Percentiles rank a stretch among this genome's conserved stretches.
Conservation (phyloP, 78 protist genomes). For the Polysphondylium violaceum region DNA sequence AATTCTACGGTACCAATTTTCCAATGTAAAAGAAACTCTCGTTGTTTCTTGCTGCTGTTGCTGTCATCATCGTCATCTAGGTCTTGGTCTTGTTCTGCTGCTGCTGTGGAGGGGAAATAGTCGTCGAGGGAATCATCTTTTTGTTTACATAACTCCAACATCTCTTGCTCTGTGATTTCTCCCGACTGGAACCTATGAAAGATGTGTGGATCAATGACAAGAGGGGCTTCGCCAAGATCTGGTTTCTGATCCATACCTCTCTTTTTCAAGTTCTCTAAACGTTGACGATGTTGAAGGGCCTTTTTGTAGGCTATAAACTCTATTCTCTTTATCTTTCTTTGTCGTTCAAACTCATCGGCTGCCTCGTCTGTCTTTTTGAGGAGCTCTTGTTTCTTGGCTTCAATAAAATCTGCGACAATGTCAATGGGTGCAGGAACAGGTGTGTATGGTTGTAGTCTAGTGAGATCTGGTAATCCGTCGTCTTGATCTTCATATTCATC, state of each 20-base stretch:
- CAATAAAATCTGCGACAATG: constrained; percentile 8
- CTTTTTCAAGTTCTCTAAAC: background rate
- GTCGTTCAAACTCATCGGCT: constrained; percentile 40
- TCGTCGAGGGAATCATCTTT: constrained; percentile 9
- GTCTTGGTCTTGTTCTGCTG: background rate
- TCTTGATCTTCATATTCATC: background rate
- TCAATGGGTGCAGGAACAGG: constrained; percentile 30
- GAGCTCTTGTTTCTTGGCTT: constrained; percentile 28
- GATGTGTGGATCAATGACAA: constrained; percentile 36
- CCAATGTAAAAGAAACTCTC: constrained; percentile 51
- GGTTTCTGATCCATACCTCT: constrained; percentile 2
- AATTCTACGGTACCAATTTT: constrained; percentile 64
- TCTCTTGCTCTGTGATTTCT: constrained; percentile 68
- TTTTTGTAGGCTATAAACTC: constrained; percentile 46
- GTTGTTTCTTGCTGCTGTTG: background rate
- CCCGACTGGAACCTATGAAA: constrained; percentile 38
- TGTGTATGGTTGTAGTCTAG: constrained; percentile 32
- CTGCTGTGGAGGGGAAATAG: background rate
- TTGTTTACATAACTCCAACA: constrained; percentile 19
- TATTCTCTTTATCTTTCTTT: constrained; percentile 43
- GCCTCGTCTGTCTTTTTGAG: constrained; percentile 3
- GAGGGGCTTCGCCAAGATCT: constrained; percentile 1
- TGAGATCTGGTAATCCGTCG: constrained; percentile 54
- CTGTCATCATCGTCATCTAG: background rate
- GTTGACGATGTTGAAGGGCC: constrained; percentile 41